Evolutionary conservation across 768 basidiomycete genomes (phyloP), one percentile per base, ranked within the genome.

Genomic region (Trametes cinnabarina): DNA sequence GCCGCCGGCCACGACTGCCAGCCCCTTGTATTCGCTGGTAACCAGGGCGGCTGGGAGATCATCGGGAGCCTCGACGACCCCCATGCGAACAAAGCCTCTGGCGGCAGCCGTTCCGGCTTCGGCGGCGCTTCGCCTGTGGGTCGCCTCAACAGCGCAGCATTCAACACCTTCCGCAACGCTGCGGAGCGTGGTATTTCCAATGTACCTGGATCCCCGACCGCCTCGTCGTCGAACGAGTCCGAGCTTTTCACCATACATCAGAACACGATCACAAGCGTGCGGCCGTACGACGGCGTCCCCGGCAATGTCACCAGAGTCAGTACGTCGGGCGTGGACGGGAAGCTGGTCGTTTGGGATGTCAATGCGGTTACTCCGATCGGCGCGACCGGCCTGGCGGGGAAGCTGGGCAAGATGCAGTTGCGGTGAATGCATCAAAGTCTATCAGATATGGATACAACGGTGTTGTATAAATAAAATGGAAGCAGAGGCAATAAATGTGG

Each of bases 1-100:
- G 94, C 93, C 0, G 97, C 94, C 0, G 97, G 97, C 0, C 96
- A 99, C 73, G 97, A 98, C 71, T 99, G 97, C 76, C 94, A 95
- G 69, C 97, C 97, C 1, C 75, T 94, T 22, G 82, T 97, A 26
- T 95, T 94, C 73, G 78, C 82, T 2, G 94, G 94, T 9, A 80
- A 79, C 39, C 79, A 82, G 47, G 75, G 65, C 3, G 94, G 93
- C 1, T 99, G 97, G 97, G 78, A 83, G 44, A 75, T 83, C 42
- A 76, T 82, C 35, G 89, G 91, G 12, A 92, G 88, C 56, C 81
- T 99, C 63, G 97, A 98, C 68, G 92, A 96, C 65, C 78, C 85
- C n/a, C 80, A 77, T 14, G 69, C 79, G 14, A 69, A 68, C 46
- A 76, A 71, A 65, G 72, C 79, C 0, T 63, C 75, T 40, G 81